Conservation (phyloP, 1,284 basidiomycete species). For the Ceratobasidium sp. region DNA sequence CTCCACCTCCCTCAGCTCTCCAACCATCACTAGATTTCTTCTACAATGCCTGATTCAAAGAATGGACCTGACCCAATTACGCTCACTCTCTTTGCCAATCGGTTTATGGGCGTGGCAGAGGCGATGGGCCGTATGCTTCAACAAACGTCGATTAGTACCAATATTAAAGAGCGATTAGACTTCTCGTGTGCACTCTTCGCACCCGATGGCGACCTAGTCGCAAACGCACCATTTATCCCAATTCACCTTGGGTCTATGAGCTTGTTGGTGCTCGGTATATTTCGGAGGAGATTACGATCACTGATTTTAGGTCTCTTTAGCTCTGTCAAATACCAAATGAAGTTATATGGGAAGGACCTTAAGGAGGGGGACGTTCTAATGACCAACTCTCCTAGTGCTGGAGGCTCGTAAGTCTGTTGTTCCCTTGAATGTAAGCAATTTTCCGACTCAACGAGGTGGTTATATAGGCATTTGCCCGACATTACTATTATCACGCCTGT, state of each 20-base stretch:
- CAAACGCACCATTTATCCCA: slow-evolving; percentile 80
- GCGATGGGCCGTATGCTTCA: slow-evolving; percentile 92
- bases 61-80: slow-evolving; percentile 82
- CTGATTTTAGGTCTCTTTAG: slow-evolving; percentile 59
- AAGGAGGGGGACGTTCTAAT: slow-evolving; percentile 91
- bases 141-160: slow-evolving; percentile 80
- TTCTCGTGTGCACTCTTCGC: slow-evolving; percentile 93
- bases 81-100: slow-evolving; percentile 90
- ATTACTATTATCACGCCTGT: slow-evolving; percentile 93
- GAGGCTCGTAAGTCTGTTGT: slow-evolving; percentile 74
- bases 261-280: slow-evolving; percentile 73
- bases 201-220: slow-evolving; percentile 90
- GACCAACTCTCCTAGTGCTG: slow-evolving; percentile 91
- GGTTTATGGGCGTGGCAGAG: slow-evolving; percentile 93
- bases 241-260: slow-evolving; percentile 76
- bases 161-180: slow-evolving; percentile 88
- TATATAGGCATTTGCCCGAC: slow-evolving; percentile 79
- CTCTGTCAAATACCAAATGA: slow-evolving; percentile 92
- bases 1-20: slow-evolving; percentile 10
- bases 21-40: slow-evolving; percentile 5
- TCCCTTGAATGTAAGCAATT: neutral
- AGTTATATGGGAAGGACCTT: slow-evolving; percentile 72
- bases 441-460: slow-evolving; percentile 18
- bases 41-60: slow-evolving; percentile 43
- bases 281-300: neutral